phyloP scores from a whole-genome alignment of 495 filamentous ascomycete species.

The Lasiosphaeriaceae sp. region DNA sequence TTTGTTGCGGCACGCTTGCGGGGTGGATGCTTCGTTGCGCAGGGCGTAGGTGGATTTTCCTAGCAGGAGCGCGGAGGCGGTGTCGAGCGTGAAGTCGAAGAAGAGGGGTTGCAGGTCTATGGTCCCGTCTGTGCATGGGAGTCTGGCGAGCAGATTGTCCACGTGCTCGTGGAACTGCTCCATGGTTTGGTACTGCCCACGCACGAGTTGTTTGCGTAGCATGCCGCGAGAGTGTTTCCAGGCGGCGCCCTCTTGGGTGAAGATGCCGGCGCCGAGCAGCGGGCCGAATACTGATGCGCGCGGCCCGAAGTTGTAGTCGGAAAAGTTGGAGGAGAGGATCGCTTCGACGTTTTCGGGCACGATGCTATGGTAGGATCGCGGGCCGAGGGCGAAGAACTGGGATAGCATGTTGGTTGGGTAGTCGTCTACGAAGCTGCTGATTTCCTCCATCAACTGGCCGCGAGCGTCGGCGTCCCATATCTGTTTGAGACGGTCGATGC shows the following conservation, averaged over 20 bases:
- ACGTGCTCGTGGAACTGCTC: conserved; percentile 38
- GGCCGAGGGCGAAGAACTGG: conserved; percentile 30
- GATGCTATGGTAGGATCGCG: conserved; percentile 29
- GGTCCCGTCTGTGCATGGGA: conserved; percentile 21
- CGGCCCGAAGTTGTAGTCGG: conserved; percentile 31
- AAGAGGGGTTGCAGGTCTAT: conserved; percentile 47
- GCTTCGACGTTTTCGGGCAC: conserved; percentile 36
- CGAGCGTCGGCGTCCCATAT: conserved; percentile 32
- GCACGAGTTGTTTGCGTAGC: conserved; percentile 51
- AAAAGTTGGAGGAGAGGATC: conserved; percentile 35
- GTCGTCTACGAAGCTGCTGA: conserved; percentile 30
- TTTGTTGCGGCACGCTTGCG: conserved; percentile 21
- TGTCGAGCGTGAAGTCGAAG: conserved; percentile 43
- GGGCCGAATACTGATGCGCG: conserved; percentile 30
- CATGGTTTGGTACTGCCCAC: conserved; percentile 41
- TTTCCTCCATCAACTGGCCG: conserved; percentile 31
- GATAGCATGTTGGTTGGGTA: conserved; percentile 30
- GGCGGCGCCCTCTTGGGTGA: conserved; percentile 30
- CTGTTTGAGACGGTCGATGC: conserved; percentile 37
- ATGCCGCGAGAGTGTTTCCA: conserved; percentile 25
- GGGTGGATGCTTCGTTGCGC: conserved; percentile 14
- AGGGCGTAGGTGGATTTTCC: conserved; percentile 35
- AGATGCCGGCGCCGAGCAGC: conserved; percentile 31
- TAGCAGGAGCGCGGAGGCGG: conserved; percentile 35
- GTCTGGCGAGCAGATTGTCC: conserved; percentile 38